Percentiles rank a stretch among this genome's conserved stretches.
phyloP scores from a whole-genome alignment of 305 asterid species.

The Nicotiana rustica region DNA sequence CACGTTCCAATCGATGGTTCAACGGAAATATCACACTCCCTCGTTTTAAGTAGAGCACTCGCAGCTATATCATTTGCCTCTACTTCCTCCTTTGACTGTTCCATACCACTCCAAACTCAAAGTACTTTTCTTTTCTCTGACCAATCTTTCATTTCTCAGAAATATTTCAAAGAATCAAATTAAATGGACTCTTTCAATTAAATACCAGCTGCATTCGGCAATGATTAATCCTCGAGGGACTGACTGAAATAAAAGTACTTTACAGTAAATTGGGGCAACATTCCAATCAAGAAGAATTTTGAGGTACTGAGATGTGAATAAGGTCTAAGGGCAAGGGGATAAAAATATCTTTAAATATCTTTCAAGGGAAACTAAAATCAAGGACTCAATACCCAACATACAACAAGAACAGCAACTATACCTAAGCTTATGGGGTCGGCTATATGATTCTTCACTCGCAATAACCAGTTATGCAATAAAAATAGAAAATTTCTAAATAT shows the following conservation, averaged over 20 bases:
- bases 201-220: slow-evolving; percentile 9
- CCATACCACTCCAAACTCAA: slow-evolving; percentile 26
- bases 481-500: too few relatives aligned
- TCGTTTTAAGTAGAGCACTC: slow-evolving; percentile 32
- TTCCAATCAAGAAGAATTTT: neutral
- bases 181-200: slow-evolving; percentile 31
- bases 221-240: neutral
- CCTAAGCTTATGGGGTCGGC: neutral
- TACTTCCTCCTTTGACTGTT: slow-evolving; percentile 33
- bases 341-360: neutral
- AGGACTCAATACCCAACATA: neutral
- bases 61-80: slow-evolving; percentile 31
- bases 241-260: slow-evolving; percentile 23
- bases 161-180: too few relatives aligned
- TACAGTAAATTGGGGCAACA: neutral
- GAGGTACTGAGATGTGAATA: neutral
- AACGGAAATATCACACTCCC: slow-evolving; percentile 10
- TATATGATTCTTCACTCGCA: neutral
- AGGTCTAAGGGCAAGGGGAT: neutral
- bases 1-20: slow-evolving; percentile 34
- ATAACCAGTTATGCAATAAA: neutral
- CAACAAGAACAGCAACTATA: neutral
- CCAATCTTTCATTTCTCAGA: too few relatives aligned
- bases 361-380: slow-evolving; percentile 5
- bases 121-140: too few relatives aligned